A percentile compares a stretch with the other conserved stretches of the same genome.
phyloP scores from a whole-genome alignment of 352 stramenopile species.

The Paralagenidium karlingii region DNA sequence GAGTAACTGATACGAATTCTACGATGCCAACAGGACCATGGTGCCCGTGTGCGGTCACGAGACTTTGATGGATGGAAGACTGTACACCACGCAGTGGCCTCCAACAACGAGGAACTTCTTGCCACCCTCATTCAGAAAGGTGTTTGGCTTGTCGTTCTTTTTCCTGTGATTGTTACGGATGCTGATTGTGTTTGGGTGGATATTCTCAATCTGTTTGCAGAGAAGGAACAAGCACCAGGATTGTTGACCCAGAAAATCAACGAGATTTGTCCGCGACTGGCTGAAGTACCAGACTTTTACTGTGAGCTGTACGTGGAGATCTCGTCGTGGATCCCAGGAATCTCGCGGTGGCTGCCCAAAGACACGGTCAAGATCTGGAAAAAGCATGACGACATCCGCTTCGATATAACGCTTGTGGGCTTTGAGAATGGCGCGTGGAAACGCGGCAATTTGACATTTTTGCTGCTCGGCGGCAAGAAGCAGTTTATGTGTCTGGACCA shows the following conservation, averaged over 20 bases:
- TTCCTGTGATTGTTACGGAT: no score
- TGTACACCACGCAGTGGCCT: constrained; percentile 42
- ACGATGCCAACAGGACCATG: constrained; percentile 19
- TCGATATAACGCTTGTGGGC: constrained; percentile 51
- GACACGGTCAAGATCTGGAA: constrained; percentile 75
- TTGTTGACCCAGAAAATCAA: constrained; percentile 38
- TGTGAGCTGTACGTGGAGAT: constrained; percentile 52
- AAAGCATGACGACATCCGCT: constrained; percentile 32
- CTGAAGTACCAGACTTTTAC: constrained; percentile 43
- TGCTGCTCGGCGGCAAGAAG: constrained; percentile 23
- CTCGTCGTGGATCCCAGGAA: constrained; percentile 53
- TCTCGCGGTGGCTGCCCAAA: constrained; percentile 53
- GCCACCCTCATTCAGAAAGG: constrained; percentile 32
- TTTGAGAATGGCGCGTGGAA: constrained; percentile 51
- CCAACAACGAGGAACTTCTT: constrained; percentile 48
- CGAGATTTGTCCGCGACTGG: constrained; percentile 24
- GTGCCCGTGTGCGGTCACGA: constrained; percentile 44
- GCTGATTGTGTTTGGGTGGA: neutral
- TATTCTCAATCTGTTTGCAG: constrained; percentile 7
- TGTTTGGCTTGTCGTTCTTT: neutral
- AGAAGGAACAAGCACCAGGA: constrained; percentile 43
- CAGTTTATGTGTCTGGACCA: constrained; percentile 49
- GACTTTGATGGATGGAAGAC: constrained; percentile 48
- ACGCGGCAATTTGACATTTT: constrained; percentile 47
- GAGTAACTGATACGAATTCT: neutral